Base-by-base conservation (phyloP, 2,329 filamentous ascomycete genomes). In the Neofusicoccum sp. region DNA sequence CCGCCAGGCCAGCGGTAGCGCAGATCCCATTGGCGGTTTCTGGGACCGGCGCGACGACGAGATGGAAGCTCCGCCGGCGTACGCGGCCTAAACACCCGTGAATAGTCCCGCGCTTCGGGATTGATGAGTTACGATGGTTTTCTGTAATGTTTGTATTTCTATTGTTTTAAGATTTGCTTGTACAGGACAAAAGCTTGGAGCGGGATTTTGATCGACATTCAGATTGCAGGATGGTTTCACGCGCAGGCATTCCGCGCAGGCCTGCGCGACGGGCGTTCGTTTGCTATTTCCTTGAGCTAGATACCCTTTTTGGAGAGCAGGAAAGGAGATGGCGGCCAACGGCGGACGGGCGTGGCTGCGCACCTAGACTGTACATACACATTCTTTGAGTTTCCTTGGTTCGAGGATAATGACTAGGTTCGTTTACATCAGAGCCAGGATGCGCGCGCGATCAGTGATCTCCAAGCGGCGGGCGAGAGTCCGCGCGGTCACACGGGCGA, bases 41-140 rank as follows among this genome's bases (percentile, higher is more conserved):
- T 72, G 71, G 67, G 66, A 66, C 44, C 62, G 62, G 36, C 65
- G 63, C 6, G 72, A 71, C 11, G 65, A 65, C 14, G 70, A 70
- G 47, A 65, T 71, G 31, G 72, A 74, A 31, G 71, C 73, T 16
- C 73, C 73, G 47, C 73, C 73, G 39, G 73, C 73, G 28, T 75
- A 75, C 67, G 72, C 73, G 44, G 73, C 72, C 45, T 74, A 67
- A 56, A 45, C 28, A 49, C 37, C 22, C 31, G 31, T 44, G 34
- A 22, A 44, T 52, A 50, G 29, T 36, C 6, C 36, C 22, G 33
- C 14, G 8, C 22, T 12, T n/a, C 4, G 37, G 16, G 36, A 43
- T 36, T 52, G 39, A 62, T 16, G 56, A 60, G 44, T 41, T 41
- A 60, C 56, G 56, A 60, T 60, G 36, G 56, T 49, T 60, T 49